A percentile compares a stretch with the other conserved stretches of the same genome.
These are phyloP conservation scores for Pseudohalonectria lignicola DNA, from an alignment of 2,329 filamentous ascomycete species.

Conservation along the genomic window DNA sequence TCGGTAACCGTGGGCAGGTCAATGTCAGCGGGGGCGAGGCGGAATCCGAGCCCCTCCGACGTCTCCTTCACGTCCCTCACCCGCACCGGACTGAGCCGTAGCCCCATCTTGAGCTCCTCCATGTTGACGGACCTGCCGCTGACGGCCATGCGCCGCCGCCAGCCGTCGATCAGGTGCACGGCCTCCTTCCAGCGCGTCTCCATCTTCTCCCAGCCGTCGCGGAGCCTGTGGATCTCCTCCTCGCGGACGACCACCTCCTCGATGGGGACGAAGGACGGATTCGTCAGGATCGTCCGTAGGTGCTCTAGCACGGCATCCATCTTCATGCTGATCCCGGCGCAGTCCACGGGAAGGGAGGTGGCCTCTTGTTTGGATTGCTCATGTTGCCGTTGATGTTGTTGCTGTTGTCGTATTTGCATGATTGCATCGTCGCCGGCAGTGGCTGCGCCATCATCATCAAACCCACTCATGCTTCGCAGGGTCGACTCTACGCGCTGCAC, in stretches of 20 bases:
- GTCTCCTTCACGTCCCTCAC: conserved; percentile 40
- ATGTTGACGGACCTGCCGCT: conserved; percentile 60
- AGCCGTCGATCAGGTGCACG: conserved; percentile 80
- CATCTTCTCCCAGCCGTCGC: conserved; percentile 88
- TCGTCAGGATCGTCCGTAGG: conserved; percentile 74
- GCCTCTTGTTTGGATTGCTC: not conserved
- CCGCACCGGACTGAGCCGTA: conserved; percentile 50
- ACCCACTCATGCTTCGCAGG: conserved; percentile 57
- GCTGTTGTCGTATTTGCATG: too few relatives aligned
- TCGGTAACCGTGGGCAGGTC: conserved; percentile 17
- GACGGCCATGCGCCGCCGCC: conserved; percentile 70
- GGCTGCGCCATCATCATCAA: conserved; percentile 17
- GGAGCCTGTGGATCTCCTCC: conserved; percentile 74
- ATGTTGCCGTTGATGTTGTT: too few relatives aligned
- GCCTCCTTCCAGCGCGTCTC: conserved; percentile 84
- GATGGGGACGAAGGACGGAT: conserved; percentile 90
- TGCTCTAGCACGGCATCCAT: conserved; percentile 72
- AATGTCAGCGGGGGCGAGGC: conserved; percentile 4
- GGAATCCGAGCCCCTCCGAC: conserved; percentile 21
- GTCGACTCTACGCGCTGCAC: conserved; percentile 61
- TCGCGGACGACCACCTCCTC: conserved; percentile 92
- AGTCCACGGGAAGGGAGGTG: conserved; percentile 5
- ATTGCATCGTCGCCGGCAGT: conserved; percentile 7
- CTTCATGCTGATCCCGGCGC: conserved; percentile 56
- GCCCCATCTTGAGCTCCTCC: conserved; percentile 56